Conservation (phyloP, 2,329 filamentous ascomycete species). For the Fusarium tupiense region DNA sequence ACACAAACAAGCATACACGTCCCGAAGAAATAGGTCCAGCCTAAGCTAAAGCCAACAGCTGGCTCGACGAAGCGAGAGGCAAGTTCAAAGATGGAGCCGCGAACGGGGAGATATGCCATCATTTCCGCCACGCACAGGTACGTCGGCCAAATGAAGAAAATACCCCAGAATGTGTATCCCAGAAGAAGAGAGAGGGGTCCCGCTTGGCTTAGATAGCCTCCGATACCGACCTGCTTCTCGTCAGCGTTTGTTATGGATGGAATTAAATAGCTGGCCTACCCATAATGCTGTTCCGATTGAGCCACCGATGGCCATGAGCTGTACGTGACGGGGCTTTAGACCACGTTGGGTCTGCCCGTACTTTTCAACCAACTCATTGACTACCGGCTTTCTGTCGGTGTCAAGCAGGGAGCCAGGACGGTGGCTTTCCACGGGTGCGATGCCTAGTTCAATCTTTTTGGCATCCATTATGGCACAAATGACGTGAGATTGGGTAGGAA, state of each 20-base stretch:
- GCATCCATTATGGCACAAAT: background rate
- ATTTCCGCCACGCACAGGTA: background rate
- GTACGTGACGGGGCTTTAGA: conserved; percentile 53
- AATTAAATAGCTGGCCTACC: conserved; percentile 3
- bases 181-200: background rate
- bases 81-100: background rate
- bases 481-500: background rate
- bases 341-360: conserved; percentile 48
- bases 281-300: conserved; percentile 57
- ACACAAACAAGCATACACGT: background rate
- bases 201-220: background rate
- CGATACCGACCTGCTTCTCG: background rate
- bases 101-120: background rate
- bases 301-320: conserved; percentile 60
- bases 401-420: background rate
- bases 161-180: background rate
- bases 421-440: background rate
- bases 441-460: background rate
- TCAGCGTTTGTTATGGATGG: background rate
- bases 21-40: background rate
- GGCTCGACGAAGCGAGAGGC: background rate
- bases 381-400: background rate
- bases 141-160: background rate
- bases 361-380: conserved; percentile 4
- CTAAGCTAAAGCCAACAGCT: background rate